Percentiles rank a stretch among this genome's conserved stretches.
Conservation (phyloP, 1,139 yeast species). For the Nakaseomyces delphensis region DNA sequence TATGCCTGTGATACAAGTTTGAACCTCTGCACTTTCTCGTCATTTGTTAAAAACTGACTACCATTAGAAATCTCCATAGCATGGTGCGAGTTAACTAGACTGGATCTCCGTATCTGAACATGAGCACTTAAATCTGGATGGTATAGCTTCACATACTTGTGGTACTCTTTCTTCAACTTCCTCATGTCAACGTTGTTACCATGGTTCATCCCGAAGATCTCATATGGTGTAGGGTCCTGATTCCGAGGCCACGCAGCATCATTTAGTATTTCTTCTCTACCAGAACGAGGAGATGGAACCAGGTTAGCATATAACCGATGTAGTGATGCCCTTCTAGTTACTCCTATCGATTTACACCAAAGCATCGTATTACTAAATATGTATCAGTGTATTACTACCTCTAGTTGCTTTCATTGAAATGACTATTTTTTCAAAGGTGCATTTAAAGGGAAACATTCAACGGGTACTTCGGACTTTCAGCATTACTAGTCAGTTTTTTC, state of each 20-base stretch:
- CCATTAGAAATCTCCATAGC: constrained; percentile 4
- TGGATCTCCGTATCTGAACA: constrained; percentile 27
- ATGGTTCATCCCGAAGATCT: constrained; percentile 47
- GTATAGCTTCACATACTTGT: constrained; percentile 63
- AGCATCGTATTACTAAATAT: too few relatives aligned
- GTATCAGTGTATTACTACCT: too few relatives aligned
- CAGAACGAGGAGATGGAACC: neutral
- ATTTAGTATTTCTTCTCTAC: neutral
- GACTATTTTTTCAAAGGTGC: neutral
- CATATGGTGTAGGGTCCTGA: constrained; percentile 64
- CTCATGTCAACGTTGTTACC: constrained; percentile 34
- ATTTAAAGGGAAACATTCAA: too few relatives aligned
- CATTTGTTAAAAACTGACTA: constrained; percentile 25
- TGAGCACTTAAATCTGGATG: constrained; percentile 65
- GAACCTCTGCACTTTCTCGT: constrained; percentile 50
- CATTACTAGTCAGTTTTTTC: neutral
- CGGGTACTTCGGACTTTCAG: neutral
- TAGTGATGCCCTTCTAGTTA: neutral
- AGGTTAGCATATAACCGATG: neutral
- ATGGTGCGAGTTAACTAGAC: constrained; percentile 2
- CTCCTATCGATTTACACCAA: too few relatives aligned
- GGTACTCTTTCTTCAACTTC: constrained; percentile 47
- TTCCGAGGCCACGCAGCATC: constrained; percentile 46
- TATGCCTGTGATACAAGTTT: constrained; percentile 69
- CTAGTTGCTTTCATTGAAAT: too few relatives aligned